Evolutionary conservation across 2,329 filamentous ascomycete species (phyloP).

Genomic region (Ascosphaera apis): DNA sequence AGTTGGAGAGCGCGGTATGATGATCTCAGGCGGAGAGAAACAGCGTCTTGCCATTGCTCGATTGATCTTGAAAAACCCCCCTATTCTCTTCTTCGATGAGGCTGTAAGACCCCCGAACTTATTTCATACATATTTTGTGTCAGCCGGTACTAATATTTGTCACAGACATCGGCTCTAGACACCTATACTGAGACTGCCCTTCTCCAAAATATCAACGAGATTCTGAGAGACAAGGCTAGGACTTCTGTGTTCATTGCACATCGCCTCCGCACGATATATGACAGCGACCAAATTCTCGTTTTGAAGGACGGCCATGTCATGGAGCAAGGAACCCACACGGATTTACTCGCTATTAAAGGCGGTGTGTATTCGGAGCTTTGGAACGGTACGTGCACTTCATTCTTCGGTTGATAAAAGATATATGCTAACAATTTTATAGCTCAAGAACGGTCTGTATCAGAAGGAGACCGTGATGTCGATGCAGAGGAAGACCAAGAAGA

Average conservation of each 20-base stretch:
- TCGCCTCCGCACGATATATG: slow-evolving; percentile 75
- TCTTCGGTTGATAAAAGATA: slow-evolving; percentile 1
- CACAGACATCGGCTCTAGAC: slow-evolving; percentile 58
- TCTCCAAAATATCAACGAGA: slow-evolving; percentile 78
- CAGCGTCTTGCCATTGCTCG: slow-evolving; percentile 69
- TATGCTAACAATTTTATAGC: slow-evolving; percentile 17
- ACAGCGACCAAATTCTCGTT: slow-evolving; percentile 82
- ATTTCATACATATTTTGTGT: background rate
- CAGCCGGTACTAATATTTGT: background rate
- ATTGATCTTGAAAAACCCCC: slow-evolving; percentile 69
- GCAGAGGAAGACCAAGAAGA: slow-evolving; percentile 12
- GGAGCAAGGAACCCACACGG: slow-evolving; percentile 68
- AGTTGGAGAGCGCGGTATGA: slow-evolving; percentile 83
- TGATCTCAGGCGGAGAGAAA: slow-evolving; percentile 92
- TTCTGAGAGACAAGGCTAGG: slow-evolving; percentile 63
- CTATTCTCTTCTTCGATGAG: slow-evolving; percentile 83
- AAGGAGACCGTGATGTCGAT: slow-evolving; percentile 22
- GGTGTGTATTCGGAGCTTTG: slow-evolving; percentile 78
- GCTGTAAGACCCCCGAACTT: slow-evolving; percentile 28
- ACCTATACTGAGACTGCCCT: slow-evolving; percentile 84
- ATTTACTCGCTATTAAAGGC: slow-evolving; percentile 48
- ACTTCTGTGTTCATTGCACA: slow-evolving; percentile 95
- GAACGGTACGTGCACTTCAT: slow-evolving; percentile 41
- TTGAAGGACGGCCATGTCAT: slow-evolving; percentile 64
- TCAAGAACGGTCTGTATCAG: slow-evolving; percentile 33